Evolutionary conservation across 257 asterid species (phyloP).

Genomic region (Buddleja alternifolia): DNA sequence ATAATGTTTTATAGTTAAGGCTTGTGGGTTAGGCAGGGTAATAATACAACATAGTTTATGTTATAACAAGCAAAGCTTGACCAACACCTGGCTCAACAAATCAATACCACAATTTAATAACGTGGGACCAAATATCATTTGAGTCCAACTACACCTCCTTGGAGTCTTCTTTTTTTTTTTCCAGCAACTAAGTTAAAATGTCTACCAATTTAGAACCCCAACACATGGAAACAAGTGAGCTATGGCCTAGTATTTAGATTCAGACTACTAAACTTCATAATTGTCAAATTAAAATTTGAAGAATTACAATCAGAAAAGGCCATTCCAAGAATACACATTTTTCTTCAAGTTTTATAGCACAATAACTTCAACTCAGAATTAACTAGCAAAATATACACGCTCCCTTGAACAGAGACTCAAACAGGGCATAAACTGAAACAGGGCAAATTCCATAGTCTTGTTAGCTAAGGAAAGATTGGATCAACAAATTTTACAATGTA

Average conservation of each 20-base stretch:
- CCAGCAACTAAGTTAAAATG: slow-evolving; percentile 18
- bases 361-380: no score
- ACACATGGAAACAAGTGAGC: slow-evolving; percentile 31
- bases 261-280: background rate
- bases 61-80: slow-evolving; percentile 26
- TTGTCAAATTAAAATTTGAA: background rate
- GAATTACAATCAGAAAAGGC: background rate
- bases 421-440: no score
- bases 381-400: no score
- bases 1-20: slow-evolving; percentile 15
- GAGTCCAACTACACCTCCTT: slow-evolving; percentile 33
- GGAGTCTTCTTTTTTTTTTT: slow-evolving; percentile 25
- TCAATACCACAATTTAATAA: slow-evolving; percentile 25
- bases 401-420: no score
- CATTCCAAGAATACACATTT: background rate
- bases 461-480: slow-evolving; percentile 14
- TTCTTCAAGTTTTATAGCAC: background rate
- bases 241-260: slow-evolving; percentile 3
- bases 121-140: slow-evolving; percentile 34
- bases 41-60: slow-evolving; percentile 15
- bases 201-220: slow-evolving; percentile 23
- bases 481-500: slow-evolving; percentile 20
- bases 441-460: background rate
- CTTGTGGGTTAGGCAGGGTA: slow-evolving; percentile 29
- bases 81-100: slow-evolving; percentile 37